Evolutionary conservation across 768 basidiomycete species (phyloP).

Genomic region (Lactarius evosmus): DNA sequence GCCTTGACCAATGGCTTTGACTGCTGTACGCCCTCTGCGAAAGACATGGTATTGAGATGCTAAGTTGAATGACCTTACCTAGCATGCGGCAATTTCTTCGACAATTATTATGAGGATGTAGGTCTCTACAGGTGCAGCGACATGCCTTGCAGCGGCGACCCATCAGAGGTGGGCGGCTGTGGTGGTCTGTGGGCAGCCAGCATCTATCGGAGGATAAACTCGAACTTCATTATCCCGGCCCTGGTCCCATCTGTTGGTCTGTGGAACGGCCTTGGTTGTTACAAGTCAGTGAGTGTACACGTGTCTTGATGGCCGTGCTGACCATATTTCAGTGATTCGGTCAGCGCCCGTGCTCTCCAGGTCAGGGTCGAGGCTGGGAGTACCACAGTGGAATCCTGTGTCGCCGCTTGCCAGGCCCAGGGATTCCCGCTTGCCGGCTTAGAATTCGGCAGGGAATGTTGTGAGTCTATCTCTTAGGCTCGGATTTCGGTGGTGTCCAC

Average conservation of each 20-base stretch:
- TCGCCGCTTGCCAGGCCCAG: slow-evolving; percentile 61
- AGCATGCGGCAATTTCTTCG: slow-evolving; percentile 30
- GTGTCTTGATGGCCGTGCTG: background rate
- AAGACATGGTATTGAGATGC: background rate
- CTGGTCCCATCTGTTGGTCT: slow-evolving; percentile 53
- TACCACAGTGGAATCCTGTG: slow-evolving; percentile 59
- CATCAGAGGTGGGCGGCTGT: slow-evolving; percentile 56
- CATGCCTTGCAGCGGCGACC: slow-evolving; percentile 59
- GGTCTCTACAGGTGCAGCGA: slow-evolving; percentile 52
- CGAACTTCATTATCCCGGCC: slow-evolving; percentile 45
- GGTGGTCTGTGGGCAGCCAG: slow-evolving; percentile 46
- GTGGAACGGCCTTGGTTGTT: slow-evolving; percentile 70
- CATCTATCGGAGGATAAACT: slow-evolving; percentile 56
- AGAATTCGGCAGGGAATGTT: slow-evolving; percentile 30
- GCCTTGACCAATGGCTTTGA: slow-evolving; percentile 63
- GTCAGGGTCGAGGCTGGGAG: slow-evolving; percentile 41
- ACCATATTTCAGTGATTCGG: slow-evolving; percentile 34
- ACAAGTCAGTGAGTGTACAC: slow-evolving; percentile 44
- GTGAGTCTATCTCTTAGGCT: background rate
- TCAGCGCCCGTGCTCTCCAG: slow-evolving; percentile 35
- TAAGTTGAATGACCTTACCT: too few relatives aligned
- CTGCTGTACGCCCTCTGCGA: slow-evolving; percentile 44
- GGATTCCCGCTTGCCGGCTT: slow-evolving; percentile 67
- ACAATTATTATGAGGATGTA: slow-evolving; percentile 46
- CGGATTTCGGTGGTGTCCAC: background rate